phyloP scores from a whole-genome alignment of 2,329 filamentous ascomycete species.

The Cladosporium sphaerospermum region DNA sequence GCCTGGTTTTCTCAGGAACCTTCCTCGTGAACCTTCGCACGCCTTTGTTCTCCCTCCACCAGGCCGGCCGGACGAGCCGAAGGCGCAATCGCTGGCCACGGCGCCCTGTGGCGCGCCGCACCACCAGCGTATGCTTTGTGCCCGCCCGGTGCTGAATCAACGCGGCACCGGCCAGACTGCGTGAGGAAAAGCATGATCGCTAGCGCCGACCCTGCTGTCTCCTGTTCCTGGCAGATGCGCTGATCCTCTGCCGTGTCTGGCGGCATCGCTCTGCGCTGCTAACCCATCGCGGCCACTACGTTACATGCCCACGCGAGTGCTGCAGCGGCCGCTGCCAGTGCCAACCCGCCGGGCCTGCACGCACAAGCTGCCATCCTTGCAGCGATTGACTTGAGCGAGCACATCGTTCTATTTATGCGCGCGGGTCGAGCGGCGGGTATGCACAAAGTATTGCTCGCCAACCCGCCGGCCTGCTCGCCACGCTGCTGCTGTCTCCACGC shows the following conservation, averaged over 20 bases:
- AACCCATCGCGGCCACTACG: not conserved
- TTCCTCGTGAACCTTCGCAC: too few species aligned
- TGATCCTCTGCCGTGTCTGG: not conserved
- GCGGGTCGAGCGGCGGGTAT: not conserved
- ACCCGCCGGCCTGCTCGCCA: not conserved
- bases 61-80: too few species aligned
- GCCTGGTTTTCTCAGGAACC: too few species aligned
- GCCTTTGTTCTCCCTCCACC: too few species aligned
- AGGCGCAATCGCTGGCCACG: too few species aligned
- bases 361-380: not conserved
- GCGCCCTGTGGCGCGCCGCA: too few species aligned
- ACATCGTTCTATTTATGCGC: constrained; percentile 3
- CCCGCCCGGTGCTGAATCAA: too few species aligned
- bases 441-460: not conserved
- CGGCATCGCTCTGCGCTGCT: not conserved
- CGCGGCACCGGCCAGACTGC: too few species aligned
- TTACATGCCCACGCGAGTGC: constrained; percentile 11
- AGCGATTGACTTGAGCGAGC: not conserved
- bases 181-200: too few species aligned
- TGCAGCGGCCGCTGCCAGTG: not conserved
- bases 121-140: too few species aligned
- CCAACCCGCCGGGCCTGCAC: not conserved
- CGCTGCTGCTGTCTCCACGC: not conserved
- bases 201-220: too few species aligned
- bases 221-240: not conserved